phyloP scores from a whole-genome alignment of 176 grass and related monocot genomes.

The Eleusine indica region DNA sequence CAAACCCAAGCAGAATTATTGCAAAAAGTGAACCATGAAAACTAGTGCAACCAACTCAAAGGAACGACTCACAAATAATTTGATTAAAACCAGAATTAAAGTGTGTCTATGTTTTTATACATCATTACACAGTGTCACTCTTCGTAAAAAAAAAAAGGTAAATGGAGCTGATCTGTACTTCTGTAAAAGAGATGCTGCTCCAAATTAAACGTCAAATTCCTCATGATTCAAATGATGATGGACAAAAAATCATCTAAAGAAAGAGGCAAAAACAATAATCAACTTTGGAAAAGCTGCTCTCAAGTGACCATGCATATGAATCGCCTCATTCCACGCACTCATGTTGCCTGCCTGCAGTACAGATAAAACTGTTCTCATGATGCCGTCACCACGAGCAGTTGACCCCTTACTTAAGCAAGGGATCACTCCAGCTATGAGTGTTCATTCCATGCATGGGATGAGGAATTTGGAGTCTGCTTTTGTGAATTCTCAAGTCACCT shows the following conservation, averaged over 20 bases:
- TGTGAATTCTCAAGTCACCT: neutral
- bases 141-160: no score
- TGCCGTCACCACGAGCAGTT: constrained; percentile 10
- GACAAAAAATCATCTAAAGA: constrained; percentile 9
- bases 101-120: neutral
- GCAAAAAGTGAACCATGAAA: neutral
- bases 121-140: neutral
- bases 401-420: constrained; percentile 42
- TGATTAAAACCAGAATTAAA: neutral
- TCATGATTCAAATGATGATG: constrained; percentile 34
- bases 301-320: constrained; percentile 41
- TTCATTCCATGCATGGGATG: constrained; percentile 1
- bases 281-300: constrained; percentile 35
- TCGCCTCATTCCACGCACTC: constrained; percentile 47
- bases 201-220: constrained; percentile 7
- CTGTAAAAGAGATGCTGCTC: neutral
- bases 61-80: neutral
- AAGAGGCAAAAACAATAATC: constrained; percentile 26
- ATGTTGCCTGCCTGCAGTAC: constrained; percentile 35
- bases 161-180: neutral
- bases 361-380: constrained; percentile 27
- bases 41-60: neutral
- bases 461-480: neutral
- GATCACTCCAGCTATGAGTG: constrained; percentile 28
- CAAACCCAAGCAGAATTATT: neutral